Base-by-base conservation (phyloP, 345 rosid genomes). In the Excoecaria agallocha region DNA sequence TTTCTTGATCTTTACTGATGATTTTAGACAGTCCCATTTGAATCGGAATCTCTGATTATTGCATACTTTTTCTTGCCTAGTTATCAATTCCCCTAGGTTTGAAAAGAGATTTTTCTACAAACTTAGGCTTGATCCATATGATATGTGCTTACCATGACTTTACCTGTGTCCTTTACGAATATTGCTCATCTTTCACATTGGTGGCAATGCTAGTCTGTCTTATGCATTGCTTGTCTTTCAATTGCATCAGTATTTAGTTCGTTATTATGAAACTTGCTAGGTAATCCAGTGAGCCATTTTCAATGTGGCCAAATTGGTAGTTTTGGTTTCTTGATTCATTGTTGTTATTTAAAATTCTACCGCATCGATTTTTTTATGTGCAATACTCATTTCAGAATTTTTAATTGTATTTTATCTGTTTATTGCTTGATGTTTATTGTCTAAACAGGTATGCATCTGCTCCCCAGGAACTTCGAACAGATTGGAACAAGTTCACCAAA, bases 401-500 rank as follows among this genome's bases (percentile, higher is more conserved):
- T 35, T 55, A 74, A 62, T 54, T 35, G 46, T 68, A 45, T 50
- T 22, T 5, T 43, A 38, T 74, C 0, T n/a, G 43, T 74, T 64
- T 60, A 43, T 69, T 66, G 37, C n/a, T n/a, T n/a, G n/a, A n/a
- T n/a, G 43, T 74, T 64, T 60, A 43, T 69, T 66, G 37, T 41
- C 37, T 64, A 22, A 79, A 72, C 82, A 92, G 98, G 77, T 94
- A 91, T 80, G 99, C 99, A 66, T 55, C 92, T 83, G 99, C 99
- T 30, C 98, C 99, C 12, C 92, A 80, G 76, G 98, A 94, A 70
- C 86, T 88, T 25, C 82, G 92, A 71, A 85, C 66, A 39, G 98
- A 92, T 77, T 94, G 97, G 97, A 59, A 38, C 76, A 91, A 89
- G 80, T 94, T 94, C 69, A 92, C 97, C 60, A 89, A 90, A 80